Percentiles rank a stretch among this genome's conserved stretches.
Evolutionary conservation across 1,139 yeast genomes (phyloP).

Genomic region (Yamadazyma triangularis): DNA sequence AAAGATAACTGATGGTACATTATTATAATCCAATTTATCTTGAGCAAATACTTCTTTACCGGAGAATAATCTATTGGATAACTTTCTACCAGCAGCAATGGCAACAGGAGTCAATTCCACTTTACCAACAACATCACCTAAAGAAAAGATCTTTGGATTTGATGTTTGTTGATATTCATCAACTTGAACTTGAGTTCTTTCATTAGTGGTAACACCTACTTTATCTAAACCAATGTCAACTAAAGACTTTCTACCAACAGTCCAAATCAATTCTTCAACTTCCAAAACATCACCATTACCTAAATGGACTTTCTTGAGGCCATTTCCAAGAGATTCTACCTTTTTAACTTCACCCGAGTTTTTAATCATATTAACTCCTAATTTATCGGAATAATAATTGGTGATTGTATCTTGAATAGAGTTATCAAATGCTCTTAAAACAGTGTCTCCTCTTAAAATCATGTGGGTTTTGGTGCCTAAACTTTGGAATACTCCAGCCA

Average conservation of each 20-base stretch:
- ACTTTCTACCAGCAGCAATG: conserved; percentile 94
- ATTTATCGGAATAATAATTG: conserved; percentile 66
- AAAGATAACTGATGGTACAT: conserved; percentile 88
- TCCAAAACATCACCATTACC: conserved; percentile 52
- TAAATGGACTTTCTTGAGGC: conserved; percentile 58
- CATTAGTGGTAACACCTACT: conserved; percentile 64
- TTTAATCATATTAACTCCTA: conserved; percentile 78
- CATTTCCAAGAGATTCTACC: conserved; percentile 57
- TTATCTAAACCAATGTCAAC: conserved; percentile 71
- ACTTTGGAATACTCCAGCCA: conserved; percentile 89
- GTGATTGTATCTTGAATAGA: conserved; percentile 77
- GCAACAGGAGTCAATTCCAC: conserved; percentile 97
- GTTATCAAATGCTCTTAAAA: conserved; percentile 82
- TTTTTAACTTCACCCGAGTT: conserved; percentile 50
- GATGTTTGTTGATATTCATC: conserved; percentile 87
- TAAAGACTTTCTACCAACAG: conserved; percentile 83
- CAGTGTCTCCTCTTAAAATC: conserved; percentile 86
- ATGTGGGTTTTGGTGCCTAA: conserved; percentile 85
- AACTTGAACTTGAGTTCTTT: conserved; percentile 56
- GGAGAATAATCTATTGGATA: conserved; percentile 80
- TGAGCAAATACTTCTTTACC: conserved; percentile 68
- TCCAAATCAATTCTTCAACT: conserved; percentile 87
- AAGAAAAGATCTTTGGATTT: conserved; percentile 67
- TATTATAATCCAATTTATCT: conserved; percentile 74
- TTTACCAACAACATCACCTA: conserved; percentile 92